Percentiles rank a stretch among this genome's conserved stretches.
These are phyloP conservation scores for Alternaria sp. DNA, from an alignment of 2,329 filamentous ascomycete genomes.

Conservation along the genomic window DNA sequence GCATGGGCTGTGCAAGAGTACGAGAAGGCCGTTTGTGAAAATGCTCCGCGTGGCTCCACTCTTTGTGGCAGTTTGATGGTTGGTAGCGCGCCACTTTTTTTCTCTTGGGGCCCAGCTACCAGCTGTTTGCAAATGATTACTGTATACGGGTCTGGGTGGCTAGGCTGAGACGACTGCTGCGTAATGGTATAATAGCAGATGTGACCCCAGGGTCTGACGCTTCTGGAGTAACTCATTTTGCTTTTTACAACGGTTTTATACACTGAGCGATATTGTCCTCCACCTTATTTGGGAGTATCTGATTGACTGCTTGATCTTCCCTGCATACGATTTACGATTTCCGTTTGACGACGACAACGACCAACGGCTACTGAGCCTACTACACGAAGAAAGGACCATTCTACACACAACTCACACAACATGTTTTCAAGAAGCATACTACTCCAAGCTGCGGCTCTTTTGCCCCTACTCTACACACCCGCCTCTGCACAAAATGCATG, in stretches of 20 bases:
- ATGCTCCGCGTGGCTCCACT: constrained; percentile 4
- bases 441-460: constrained; percentile 32
- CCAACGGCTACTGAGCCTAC: background rate
- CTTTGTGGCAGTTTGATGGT: background rate
- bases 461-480: constrained; percentile 37
- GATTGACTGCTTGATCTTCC: constrained; percentile 3
- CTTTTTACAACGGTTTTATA: constrained; percentile 2
- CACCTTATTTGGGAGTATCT: constrained; percentile 5
- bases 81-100: constrained; percentile 7
- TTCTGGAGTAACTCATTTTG: constrained; percentile 6
- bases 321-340: constrained; percentile 10
- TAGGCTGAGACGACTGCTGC: constrained; percentile 18
- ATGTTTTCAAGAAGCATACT: constrained; percentile 40
- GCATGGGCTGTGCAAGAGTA: constrained; percentile 21
- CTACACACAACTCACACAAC: constrained; percentile 8
- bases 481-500: constrained; percentile 60
- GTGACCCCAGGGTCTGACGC: constrained; percentile 1
- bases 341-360: constrained; percentile 5
- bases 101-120: constrained; percentile 5
- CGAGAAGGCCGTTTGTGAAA: constrained; percentile 3
- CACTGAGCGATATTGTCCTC: background rate
- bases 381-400: background rate
- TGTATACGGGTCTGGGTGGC: constrained; percentile 9
- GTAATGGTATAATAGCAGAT: constrained; percentile 15
- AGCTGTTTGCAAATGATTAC: constrained; percentile 21